These are phyloP conservation scores for Paracoccidioides brasiliensis DNA, from an alignment of 2,329 filamentous ascomycete genomes.

Conservation along the genomic window DNA sequence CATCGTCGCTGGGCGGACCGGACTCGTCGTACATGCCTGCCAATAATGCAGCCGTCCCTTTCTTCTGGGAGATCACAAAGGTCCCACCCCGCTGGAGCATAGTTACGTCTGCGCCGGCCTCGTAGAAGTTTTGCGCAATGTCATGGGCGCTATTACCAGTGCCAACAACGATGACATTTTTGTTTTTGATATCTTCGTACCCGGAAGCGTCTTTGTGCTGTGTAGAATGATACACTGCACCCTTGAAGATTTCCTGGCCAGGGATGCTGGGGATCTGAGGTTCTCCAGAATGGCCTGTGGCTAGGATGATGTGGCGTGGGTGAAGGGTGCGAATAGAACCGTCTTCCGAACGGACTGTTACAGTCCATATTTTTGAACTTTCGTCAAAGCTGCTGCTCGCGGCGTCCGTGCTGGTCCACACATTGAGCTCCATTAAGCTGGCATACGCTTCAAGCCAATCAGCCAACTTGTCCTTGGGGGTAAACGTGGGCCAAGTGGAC, in stretches of 20 bases:
- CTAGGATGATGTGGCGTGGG: constrained; percentile 37
- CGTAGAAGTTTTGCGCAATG: constrained; percentile 38
- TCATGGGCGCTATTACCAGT: constrained; percentile 40
- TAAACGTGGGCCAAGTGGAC: constrained; percentile 31
- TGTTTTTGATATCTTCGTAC: constrained; percentile 23
- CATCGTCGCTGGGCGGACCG: constrained; percentile 38
- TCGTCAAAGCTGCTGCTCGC: constrained; percentile 29
- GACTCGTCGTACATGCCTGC: constrained; percentile 36
- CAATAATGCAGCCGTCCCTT: constrained; percentile 33
- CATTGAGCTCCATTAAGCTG: constrained; percentile 37
- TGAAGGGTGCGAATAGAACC: constrained; percentile 14
- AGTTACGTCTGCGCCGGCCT: constrained; percentile 38
- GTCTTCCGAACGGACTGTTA: constrained; percentile 19
- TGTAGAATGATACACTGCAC: constrained; percentile 33
- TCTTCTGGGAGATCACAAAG: constrained; percentile 36
- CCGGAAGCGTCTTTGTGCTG: constrained; percentile 30
- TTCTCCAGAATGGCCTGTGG: constrained; percentile 35
- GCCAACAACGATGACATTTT: constrained; percentile 38
- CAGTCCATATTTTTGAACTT: constrained; percentile 25
- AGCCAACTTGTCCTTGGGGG: constrained; percentile 35
- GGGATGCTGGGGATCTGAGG: constrained; percentile 30
- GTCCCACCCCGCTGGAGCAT: constrained; percentile 42
- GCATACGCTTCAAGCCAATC: constrained; percentile 39
- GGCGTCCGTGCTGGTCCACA: constrained; percentile 32
- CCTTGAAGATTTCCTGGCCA: constrained; percentile 30